phyloP scores from a whole-genome alignment of 176 grass and related monocot species.

The Avena insularis region DNA sequence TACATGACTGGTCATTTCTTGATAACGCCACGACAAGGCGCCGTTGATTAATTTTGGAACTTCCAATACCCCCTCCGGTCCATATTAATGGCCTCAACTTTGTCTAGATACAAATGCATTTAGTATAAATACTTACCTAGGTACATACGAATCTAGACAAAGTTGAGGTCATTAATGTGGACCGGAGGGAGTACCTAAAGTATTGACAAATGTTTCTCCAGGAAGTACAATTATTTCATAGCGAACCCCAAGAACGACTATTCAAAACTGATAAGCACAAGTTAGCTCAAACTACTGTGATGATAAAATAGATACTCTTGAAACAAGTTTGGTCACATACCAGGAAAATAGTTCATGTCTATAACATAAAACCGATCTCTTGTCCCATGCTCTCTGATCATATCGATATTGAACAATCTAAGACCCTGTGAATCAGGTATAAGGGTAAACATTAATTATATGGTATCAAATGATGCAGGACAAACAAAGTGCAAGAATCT shows the following conservation, averaged over 20 bases:
- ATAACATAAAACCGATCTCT: constrained; percentile 96
- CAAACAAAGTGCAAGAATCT: constrained; percentile 3
- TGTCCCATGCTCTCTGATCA: constrained; percentile 90
- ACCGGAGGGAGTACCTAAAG: background rate
- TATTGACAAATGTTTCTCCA: constrained; percentile 4
- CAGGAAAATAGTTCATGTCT: constrained; percentile 99
- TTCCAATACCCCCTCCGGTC: background rate
- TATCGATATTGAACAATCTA: constrained; percentile 94
- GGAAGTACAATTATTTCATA: background rate
- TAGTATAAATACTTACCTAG: no score
- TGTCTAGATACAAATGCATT: no score
- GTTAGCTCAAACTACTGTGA: constrained; percentile 13
- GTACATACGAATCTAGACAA: no score
- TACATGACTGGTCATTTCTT: constrained; percentile 17
- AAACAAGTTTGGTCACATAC: constrained; percentile 49
- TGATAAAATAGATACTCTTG: background rate
- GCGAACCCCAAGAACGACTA: background rate
- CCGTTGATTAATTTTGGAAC: background rate
- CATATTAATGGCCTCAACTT: no score
- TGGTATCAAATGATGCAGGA: constrained; percentile 5
- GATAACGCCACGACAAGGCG: background rate
- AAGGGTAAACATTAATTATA: background rate
- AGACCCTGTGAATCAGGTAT: constrained; percentile 66
- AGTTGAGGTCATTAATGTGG: no score
- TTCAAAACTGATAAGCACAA: background rate